phyloP scores from a whole-genome alignment of 208 protist species.

The Porcisia hertigi region DNA sequence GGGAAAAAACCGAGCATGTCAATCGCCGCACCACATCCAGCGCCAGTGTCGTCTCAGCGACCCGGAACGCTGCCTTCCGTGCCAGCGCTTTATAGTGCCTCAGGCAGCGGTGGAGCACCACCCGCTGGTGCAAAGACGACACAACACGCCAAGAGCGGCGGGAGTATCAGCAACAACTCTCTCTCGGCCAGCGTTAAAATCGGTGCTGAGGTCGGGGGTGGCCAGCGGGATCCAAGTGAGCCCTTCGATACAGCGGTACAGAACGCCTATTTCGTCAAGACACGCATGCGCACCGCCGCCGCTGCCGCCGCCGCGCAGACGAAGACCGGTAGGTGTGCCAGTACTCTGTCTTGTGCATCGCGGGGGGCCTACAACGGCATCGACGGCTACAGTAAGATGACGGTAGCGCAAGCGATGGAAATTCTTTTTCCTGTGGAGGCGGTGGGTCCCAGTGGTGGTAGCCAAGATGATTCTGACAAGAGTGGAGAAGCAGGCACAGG shows the following conservation, averaged over 20 bases:
- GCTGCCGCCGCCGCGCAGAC: not conserved
- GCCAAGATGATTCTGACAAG: not conserved
- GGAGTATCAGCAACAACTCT: not conserved
- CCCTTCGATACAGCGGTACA: not conserved
- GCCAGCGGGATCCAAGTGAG: not conserved
- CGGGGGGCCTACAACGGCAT: not conserved
- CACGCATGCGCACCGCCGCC: not conserved
- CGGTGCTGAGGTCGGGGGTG: not conserved
- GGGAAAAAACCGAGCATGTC: not conserved
- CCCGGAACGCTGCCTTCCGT: not conserved
- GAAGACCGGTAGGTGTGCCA: not conserved
- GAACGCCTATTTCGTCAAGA: constrained; percentile 1
- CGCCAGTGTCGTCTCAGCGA: not conserved
- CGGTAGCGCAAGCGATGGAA: constrained; percentile 27
- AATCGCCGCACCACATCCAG: not conserved
- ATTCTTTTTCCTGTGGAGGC: constrained; percentile 19
- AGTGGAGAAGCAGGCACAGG: not conserved
- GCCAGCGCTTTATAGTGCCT: not conserved
- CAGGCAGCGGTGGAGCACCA: not conserved
- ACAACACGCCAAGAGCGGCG: too few species aligned
- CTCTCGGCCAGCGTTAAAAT: not conserved
- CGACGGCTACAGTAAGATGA: constrained; percentile 4
- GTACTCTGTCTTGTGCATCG: not conserved
- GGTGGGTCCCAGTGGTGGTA: not conserved
- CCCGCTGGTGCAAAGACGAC: not conserved